phyloP scores from a whole-genome alignment of 1,284 basidiomycete genomes.

The Ceratobasidium sp. region DNA sequence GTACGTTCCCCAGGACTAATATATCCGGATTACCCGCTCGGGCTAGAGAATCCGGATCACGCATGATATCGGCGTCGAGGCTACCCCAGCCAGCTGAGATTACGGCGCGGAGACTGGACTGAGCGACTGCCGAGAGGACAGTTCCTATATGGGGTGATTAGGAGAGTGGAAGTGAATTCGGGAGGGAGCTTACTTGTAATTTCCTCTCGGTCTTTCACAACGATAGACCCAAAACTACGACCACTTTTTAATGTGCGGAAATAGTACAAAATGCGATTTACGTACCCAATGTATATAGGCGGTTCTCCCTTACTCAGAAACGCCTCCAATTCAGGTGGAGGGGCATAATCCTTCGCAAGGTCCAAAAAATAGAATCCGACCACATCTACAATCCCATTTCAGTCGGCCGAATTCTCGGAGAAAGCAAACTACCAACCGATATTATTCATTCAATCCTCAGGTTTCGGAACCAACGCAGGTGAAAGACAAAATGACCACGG shows the following conservation, averaged over 20 bases:
- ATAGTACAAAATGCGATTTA: neutral
- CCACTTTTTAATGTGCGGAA: neutral
- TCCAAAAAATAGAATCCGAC: slow-evolving; percentile 76
- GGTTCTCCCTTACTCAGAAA: slow-evolving; percentile 67
- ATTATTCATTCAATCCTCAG: slow-evolving; percentile 71
- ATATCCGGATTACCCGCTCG: slow-evolving; percentile 64
- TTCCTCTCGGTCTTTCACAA: slow-evolving; percentile 62
- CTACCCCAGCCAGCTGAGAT: slow-evolving; percentile 74
- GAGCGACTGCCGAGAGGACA: slow-evolving; percentile 68
- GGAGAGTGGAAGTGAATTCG: neutral
- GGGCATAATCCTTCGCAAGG: slow-evolving; percentile 63
- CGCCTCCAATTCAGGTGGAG: slow-evolving; percentile 61
- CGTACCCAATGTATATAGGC: slow-evolving; percentile 74
- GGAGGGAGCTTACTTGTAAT: slow-evolving; percentile 1
- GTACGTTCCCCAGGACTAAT: slow-evolving; percentile 68
- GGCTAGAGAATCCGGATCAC: neutral
- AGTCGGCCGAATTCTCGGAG: neutral
- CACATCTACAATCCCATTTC: slow-evolving; percentile 61
- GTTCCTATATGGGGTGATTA: slow-evolving; percentile 57
- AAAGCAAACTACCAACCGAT: slow-evolving; percentile 62
- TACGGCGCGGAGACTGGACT: slow-evolving; percentile 68
- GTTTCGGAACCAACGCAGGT: slow-evolving; percentile 71
- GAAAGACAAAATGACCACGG: slow-evolving; percentile 82
- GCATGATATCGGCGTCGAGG: slow-evolving; percentile 60
- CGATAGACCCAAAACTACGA: slow-evolving; percentile 38